These are phyloP conservation scores for Fusarium nurragi DNA, from an alignment of 2,329 filamentous ascomycete species.

Conservation along the genomic window DNA sequence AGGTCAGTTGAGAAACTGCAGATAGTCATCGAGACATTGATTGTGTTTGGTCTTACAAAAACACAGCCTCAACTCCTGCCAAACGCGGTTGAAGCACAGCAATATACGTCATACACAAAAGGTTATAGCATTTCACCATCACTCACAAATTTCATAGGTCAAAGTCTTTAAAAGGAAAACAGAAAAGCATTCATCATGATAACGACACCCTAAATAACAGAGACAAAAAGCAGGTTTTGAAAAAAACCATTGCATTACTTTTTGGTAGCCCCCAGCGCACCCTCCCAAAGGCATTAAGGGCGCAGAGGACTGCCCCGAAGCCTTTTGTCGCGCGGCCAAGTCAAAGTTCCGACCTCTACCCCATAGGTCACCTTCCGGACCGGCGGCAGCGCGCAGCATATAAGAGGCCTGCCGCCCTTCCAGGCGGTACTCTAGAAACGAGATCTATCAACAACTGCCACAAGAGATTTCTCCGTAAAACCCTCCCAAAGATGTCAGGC, in stretches of 20 bases:
- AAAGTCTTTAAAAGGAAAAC: slow-evolving; percentile 29
- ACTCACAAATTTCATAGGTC: neutral
- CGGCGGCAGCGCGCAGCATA: slow-evolving; percentile 34
- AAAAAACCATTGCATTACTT: slow-evolving; percentile 55
- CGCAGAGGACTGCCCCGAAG: slow-evolving; percentile 51
- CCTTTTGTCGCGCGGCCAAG: slow-evolving; percentile 51
- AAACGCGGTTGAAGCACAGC: neutral
- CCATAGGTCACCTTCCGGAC: slow-evolving; percentile 46
- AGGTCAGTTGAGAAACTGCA: neutral
- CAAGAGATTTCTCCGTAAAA: slow-evolving; percentile 49
- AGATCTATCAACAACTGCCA: slow-evolving; percentile 55
- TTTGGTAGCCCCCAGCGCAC: slow-evolving; percentile 52
- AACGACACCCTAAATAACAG: slow-evolving; percentile 52
- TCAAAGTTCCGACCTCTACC: slow-evolving; percentile 44
- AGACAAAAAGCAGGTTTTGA: slow-evolving; percentile 47
- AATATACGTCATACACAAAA: neutral
- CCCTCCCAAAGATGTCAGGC: slow-evolving; percentile 46
- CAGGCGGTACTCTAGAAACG: slow-evolving; percentile 51
- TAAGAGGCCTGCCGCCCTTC: slow-evolving; percentile 31
- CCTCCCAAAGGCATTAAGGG: slow-evolving; percentile 48
- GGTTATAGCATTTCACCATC: neutral
- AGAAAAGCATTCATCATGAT: slow-evolving; percentile 47
- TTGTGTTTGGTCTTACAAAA: neutral
- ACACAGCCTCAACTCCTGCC: neutral
- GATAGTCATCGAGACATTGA: neutral